Percentiles rank a stretch among this genome's conserved stretches.
Evolutionary conservation across 257 asterid species (phyloP).

Genomic region (Capsicum pubescens): DNA sequence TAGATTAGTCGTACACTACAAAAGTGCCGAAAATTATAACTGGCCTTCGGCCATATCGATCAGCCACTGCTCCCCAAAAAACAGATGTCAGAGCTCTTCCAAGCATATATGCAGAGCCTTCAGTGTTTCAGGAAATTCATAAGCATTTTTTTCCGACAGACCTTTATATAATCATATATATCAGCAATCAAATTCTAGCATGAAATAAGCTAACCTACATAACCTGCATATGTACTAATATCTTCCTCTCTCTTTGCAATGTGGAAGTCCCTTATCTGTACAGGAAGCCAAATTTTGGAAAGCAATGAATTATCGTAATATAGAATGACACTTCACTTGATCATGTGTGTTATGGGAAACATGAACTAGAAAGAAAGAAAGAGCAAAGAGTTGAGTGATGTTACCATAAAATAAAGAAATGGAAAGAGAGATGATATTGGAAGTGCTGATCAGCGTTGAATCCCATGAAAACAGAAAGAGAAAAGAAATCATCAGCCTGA

Average conservation of each 20-base stretch:
- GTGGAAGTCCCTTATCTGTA: conserved; percentile 57
- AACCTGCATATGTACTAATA: conserved; percentile 76
- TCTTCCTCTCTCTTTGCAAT: conserved; percentile 70
- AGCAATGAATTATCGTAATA: not conserved
- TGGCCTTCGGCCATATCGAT: conserved; percentile 80
- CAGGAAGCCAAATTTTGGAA: not conserved
- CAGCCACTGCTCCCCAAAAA: conserved; percentile 68
- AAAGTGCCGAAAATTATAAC: conserved; percentile 67
- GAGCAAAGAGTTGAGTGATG: not conserved
- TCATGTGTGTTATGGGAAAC: not conserved
- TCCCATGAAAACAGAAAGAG: conserved; percentile 26
- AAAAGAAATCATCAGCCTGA: not conserved
- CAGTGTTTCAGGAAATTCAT: conserved; percentile 15
- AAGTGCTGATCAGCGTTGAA: conserved; percentile 58
- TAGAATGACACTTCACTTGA: not conserved
- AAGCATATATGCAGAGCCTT: conserved; percentile 65
- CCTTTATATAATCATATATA: not conserved
- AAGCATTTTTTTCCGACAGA: not conserved
- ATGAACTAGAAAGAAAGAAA: not conserved
- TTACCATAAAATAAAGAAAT: conserved; percentile 79
- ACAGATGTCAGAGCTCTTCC: conserved; percentile 76
- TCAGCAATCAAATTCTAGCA: not conserved
- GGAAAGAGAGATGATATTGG: conserved; percentile 79
- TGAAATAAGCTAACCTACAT: conserved; percentile 51
- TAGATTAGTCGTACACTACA: conserved; percentile 48